phyloP scores from a whole-genome alignment of 495 filamentous ascomycete species.

The Neurospora sp. region DNA sequence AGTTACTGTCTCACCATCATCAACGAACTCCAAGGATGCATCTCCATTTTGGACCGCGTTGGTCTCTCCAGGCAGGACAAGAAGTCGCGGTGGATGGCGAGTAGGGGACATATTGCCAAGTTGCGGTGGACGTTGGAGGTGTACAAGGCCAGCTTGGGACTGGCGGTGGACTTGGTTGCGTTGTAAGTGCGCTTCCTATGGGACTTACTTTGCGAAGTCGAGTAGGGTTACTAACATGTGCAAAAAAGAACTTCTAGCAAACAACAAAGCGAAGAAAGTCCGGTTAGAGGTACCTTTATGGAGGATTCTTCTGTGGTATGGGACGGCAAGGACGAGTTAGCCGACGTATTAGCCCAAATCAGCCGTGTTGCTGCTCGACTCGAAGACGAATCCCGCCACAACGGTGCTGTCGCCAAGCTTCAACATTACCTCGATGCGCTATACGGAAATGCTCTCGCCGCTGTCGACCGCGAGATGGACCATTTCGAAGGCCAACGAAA shows the following conservation, averaged over 20 bases:
- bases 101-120: conserved; percentile 22
- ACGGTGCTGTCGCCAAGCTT: conserved; percentile 20
- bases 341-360: conserved; percentile 6
- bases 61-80: conserved; percentile 30
- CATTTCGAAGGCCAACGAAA: conserved; percentile 2
- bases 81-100: conserved; percentile 29
- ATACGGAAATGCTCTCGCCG: conserved; percentile 19
- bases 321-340: conserved; percentile 6
- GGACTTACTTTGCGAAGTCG: background rate
- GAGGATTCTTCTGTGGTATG: background rate
- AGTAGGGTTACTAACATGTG: background rate
- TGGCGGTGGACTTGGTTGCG: conserved; percentile 32
- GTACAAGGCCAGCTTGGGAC: conserved; percentile 29
- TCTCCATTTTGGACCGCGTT: conserved; percentile 18
- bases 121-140: conserved; percentile 27
- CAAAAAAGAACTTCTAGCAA: background rate
- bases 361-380: conserved; percentile 1
- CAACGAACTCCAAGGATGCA: conserved; percentile 23
- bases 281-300: background rate
- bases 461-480: conserved; percentile 9
- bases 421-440: conserved; percentile 27
- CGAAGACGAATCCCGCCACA: conserved; percentile 23
- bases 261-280: background rate
- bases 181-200: conserved; percentile 17
- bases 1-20: conserved; percentile 25